These are phyloP conservation scores for Thermothielavioides terrestris DNA, from an alignment of 495 filamentous ascomycete genomes.

Conservation along the genomic window DNA sequence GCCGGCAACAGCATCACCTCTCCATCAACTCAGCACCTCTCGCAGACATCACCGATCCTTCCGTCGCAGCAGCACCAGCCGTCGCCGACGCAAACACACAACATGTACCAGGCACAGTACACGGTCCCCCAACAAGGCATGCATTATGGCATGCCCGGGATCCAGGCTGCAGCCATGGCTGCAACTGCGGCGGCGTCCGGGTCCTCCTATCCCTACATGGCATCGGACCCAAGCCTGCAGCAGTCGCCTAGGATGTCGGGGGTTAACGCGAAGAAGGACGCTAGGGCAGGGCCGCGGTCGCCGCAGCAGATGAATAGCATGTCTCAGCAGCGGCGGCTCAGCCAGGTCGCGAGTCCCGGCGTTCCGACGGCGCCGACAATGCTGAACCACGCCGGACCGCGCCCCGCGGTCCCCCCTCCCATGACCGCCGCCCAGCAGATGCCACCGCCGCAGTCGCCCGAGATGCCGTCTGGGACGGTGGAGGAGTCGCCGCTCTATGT, in stretches of 20 bases:
- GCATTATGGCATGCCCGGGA: conserved; percentile 52
- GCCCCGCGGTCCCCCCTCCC: conserved; percentile 36
- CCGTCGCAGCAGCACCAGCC: conserved; percentile 49
- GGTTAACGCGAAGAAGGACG: conserved; percentile 47
- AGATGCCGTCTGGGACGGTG: conserved; percentile 62
- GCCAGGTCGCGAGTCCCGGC: conserved; percentile 56
- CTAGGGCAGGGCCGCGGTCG: conserved; percentile 47
- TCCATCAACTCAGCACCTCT: conserved; percentile 47
- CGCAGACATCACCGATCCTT: conserved; percentile 55
- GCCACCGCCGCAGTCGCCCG: conserved; percentile 70
- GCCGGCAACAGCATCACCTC: conserved; percentile 54
- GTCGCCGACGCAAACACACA: conserved; percentile 46
- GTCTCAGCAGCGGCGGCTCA: conserved; percentile 47
- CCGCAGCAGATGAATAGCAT: conserved; percentile 52
- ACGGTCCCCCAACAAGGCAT: conserved; percentile 47
- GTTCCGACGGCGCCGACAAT: conserved; percentile 49
- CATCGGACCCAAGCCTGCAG: conserved; percentile 45
- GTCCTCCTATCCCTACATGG: conserved; percentile 49
- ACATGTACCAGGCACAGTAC: conserved; percentile 52
- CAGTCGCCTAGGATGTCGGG: conserved; percentile 52
- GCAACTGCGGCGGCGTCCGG: conserved; percentile 61
- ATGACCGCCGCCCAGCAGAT: conserved; percentile 41
- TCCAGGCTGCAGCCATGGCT: conserved; percentile 62
- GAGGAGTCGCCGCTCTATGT: conserved; percentile 96
- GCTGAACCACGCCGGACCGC: conserved; percentile 43